Base-by-base conservation (phyloP, 2,329 filamentous ascomycete species). In the Myriosclerotinia curreyana region DNA sequence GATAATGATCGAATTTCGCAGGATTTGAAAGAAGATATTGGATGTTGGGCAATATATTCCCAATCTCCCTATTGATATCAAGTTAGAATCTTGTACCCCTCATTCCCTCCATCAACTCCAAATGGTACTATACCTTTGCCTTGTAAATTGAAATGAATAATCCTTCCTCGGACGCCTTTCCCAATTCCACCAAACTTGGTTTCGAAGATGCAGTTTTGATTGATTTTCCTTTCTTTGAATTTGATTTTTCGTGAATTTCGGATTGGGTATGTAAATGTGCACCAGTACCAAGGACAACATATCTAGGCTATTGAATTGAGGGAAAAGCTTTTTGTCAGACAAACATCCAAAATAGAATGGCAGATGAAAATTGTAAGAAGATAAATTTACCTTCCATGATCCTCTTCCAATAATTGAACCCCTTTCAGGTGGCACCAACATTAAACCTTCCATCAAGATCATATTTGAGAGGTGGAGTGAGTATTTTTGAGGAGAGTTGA, bases 201-300 rank as follows among this genome's bases (percentile, higher is more conserved):
- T 72, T 73, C 12, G 68, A 66, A 11, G 70, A 60, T 1, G 72
- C 62, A 14, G 62, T 66, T 66, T 71, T 66, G 11, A 38, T 50
- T 51, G 65, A 56, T 22, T 66, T 52, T 44, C 66, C 60, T 31
- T 54, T 64, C 44, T 66, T 60, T 20, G 55, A 62, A 40, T 61
- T 63, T 6, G 55, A 56, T 42, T 68, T 64, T 22, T 65, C 60
- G 31, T 60, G 62, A 66, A 70, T 73, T 66, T 87, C 84, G 51
- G 83, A 81, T 79, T 83, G 66, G 74, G 74, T 68, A 73, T 77
- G 67, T 75, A 74, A 54, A 77, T 58, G 78, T 60, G 74, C 75
- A 64, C 75, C 75, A n/a, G 76, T 76, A 63, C 83, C 83, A 64
- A 87, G 77, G 64, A 85, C 78, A 55, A 88, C 80, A 74, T 84